Conservation (phyloP, 306 rosid genomes). For the Fragaria vesca region DNA sequence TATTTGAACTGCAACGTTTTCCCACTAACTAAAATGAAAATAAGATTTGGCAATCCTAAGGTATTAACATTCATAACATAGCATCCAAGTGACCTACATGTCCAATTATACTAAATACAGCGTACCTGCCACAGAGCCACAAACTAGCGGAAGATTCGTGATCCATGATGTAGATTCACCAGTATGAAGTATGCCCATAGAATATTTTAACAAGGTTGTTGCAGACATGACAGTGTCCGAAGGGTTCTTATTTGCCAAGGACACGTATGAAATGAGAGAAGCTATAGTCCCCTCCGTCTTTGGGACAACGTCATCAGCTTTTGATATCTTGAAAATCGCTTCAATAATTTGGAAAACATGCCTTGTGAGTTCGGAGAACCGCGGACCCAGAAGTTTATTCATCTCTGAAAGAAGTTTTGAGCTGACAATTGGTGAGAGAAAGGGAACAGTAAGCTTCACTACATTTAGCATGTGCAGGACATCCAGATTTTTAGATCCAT, state of each 20-base stretch:
- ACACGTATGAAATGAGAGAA: conserved; percentile 63
- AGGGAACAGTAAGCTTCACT: conserved; percentile 58
- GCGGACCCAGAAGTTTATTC: conserved; percentile 46
- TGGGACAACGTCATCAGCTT: conserved; percentile 37
- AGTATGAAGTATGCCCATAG: conserved; percentile 50
- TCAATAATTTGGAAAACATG: conserved; percentile 60
- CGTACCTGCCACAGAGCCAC: conserved; percentile 69
- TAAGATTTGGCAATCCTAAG: not conserved
- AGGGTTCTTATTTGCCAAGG: conserved; percentile 67
- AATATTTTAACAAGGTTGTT: conserved; percentile 49
- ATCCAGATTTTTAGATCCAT: conserved; percentile 55
- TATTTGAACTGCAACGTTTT: conserved; percentile 2
- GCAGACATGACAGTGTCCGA: conserved; percentile 63
- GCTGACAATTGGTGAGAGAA: conserved; percentile 54
- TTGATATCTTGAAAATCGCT: conserved; percentile 56
- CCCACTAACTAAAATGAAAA: not conserved
- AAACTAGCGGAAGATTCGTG: conserved; percentile 65
- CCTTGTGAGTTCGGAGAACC: conserved; percentile 54
- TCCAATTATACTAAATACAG: conserved; percentile 13
- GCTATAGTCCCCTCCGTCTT: conserved; percentile 47
- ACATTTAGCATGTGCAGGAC: conserved; percentile 67
- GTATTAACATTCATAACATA: not conserved
- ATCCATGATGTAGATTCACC: conserved; percentile 51
- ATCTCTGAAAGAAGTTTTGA: conserved; percentile 54
- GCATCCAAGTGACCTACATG: not conserved